A percentile compares a stretch with the other conserved stretches of the same genome.
phyloP scores from a whole-genome alignment of 208 protist species.

The Wallacemonas sp. region DNA sequence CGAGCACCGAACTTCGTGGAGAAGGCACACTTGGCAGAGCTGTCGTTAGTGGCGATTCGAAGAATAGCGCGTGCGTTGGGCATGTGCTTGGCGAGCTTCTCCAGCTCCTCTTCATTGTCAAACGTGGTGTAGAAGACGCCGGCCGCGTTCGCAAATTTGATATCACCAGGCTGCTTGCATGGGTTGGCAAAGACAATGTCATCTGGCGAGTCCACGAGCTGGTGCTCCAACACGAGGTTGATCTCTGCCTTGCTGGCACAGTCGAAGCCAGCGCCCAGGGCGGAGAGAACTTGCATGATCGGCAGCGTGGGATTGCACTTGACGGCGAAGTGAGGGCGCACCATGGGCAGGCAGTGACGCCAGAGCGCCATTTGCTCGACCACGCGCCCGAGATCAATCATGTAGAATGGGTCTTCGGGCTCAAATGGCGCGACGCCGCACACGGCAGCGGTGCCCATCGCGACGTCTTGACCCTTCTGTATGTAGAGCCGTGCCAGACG shows the following conservation, averaged over 20 bases:
- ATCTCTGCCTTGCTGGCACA: conserved; percentile 78
- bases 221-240: conserved; percentile 37
- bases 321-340: conserved; percentile 80
- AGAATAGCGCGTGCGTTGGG: conserved; percentile 57
- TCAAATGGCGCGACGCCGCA: conserved; percentile 17
- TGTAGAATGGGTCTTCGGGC: conserved; percentile 70
- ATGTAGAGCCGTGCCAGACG: conserved; percentile 41
- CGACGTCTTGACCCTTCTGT: conserved; percentile 18
- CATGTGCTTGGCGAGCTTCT: conserved; percentile 60
- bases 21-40: conserved; percentile 59
- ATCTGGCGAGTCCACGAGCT: conserved; percentile 31
- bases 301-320: conserved; percentile 77
- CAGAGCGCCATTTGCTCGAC: conserved; percentile 71
- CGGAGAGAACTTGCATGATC: conserved; percentile 58
- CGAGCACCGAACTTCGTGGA: conserved; percentile 83
- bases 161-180: conserved; percentile 72
- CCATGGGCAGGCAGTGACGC: conserved; percentile 62
- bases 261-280: conserved; percentile 80
- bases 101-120: conserved; percentile 77
- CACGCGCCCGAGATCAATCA: conserved; percentile 73
- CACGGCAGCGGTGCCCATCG: conserved; percentile 1
- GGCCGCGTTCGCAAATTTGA: conserved; percentile 44
- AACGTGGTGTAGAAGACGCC: conserved; percentile 79
- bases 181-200: conserved; percentile 90
- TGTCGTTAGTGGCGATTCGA: conserved; percentile 79